Conservation (phyloP, 371 early-diverging fungal species). For the Lichtheimia ramosa region DNA sequence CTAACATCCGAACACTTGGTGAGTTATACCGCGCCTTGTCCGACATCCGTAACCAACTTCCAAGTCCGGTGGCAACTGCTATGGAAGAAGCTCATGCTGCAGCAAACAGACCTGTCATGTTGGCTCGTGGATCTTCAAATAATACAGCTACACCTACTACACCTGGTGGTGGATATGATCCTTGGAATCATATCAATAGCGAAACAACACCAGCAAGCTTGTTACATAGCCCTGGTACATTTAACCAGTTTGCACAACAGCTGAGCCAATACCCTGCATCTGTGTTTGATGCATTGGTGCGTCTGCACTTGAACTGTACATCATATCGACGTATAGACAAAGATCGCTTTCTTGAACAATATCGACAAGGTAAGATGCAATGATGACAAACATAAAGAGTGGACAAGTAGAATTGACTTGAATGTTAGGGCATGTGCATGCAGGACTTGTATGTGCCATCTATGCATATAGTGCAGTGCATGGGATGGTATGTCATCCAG, state of each 20-base stretch:
- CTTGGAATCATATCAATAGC: background rate
- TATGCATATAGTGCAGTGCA: constrained; percentile 31
- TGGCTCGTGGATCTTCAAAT: background rate
- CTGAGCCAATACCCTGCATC: constrained; percentile 18
- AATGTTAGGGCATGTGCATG: constrained; percentile 5
- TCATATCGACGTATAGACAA: constrained; percentile 18
- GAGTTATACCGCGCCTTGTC: constrained; percentile 25
- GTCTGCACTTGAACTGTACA: constrained; percentile 14
- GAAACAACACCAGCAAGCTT: constrained; percentile 4
- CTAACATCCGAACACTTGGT: constrained; percentile 37
- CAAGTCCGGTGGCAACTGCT: constrained; percentile 18
- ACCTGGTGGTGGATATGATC: background rate
- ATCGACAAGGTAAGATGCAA: constrained; percentile 10
- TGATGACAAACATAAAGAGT: background rate
- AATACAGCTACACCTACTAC: background rate
- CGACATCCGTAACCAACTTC: constrained; percentile 25
- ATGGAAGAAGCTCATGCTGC: constrained; percentile 14
- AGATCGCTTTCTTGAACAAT: constrained; percentile 11
- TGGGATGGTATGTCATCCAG: constrained; percentile 27
- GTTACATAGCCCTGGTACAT: constrained; percentile 7
- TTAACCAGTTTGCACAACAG: constrained; percentile 11
- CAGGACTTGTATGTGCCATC: constrained; percentile 24
- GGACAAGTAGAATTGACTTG: background rate
- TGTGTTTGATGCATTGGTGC: constrained; percentile 25
- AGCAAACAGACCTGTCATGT: background rate